Conservation (phyloP, 352 stramenopile genomes). For the Peronospora tabacina region DNA sequence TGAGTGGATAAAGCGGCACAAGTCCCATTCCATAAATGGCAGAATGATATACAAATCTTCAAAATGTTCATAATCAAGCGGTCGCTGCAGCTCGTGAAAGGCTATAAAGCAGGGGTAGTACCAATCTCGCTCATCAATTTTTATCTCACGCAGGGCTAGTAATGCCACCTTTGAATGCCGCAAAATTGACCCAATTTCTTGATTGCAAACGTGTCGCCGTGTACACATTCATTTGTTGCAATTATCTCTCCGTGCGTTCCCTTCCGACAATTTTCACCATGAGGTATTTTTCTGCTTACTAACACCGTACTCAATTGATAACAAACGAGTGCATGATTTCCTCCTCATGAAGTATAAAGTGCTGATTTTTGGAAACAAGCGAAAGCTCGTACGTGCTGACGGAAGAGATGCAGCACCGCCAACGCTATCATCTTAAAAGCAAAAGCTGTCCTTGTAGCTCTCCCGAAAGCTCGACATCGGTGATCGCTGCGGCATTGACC, state of each 20-base stretch:
- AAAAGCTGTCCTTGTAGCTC: slow-evolving; percentile 29
- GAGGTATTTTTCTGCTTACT: slow-evolving; percentile 78
- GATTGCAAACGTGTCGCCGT: too few species aligned
- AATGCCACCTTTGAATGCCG: too few species aligned
- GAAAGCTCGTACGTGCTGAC: too few species aligned
- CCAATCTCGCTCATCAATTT: slow-evolving; percentile 85
- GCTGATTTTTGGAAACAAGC: too few species aligned
- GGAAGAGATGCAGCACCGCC: too few species aligned
- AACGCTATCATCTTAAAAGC: slow-evolving; percentile 26
- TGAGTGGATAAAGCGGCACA: slow-evolving; percentile 86
- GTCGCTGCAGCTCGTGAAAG: slow-evolving; percentile 76
- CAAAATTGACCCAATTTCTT: too few species aligned
- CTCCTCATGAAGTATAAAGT: too few species aligned
- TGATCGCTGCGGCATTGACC: slow-evolving; percentile 30
- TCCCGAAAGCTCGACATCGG: slow-evolving; percentile 26
- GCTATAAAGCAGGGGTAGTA: slow-evolving; percentile 66
- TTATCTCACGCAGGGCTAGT: slow-evolving; percentile 87
- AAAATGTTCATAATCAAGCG: slow-evolving; percentile 85
- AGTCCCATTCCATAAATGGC: slow-evolving; percentile 96
- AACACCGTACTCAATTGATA: slow-evolving; percentile 82
- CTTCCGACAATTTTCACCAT: slow-evolving; percentile 86
- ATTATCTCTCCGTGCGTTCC: slow-evolving; percentile 89
- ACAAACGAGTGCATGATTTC: too few species aligned
- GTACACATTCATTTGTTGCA: slow-evolving; percentile 79
- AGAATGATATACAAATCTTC: slow-evolving; percentile 97